A percentile compares a stretch with the other conserved stretches of the same genome.
phyloP scores from a whole-genome alignment of 73 alveolate genomes.

The Breviolum minutum region DNA sequence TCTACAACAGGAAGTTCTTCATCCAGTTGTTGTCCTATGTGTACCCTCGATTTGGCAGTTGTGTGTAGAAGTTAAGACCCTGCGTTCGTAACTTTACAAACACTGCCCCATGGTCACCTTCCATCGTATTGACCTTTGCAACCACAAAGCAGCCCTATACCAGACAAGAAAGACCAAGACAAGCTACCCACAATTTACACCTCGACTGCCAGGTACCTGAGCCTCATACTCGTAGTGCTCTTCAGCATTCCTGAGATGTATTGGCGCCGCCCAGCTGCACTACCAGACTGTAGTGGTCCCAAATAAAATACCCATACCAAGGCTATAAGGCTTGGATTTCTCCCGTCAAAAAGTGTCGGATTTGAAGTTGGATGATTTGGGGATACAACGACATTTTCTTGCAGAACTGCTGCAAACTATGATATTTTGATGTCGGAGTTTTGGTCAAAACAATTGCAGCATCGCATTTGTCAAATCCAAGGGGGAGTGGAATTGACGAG shows the following conservation, averaged over 20 bases:
- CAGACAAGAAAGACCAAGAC: neutral
- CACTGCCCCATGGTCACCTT: too few species aligned
- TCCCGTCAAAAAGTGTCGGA: neutral
- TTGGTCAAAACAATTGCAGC: too few species aligned
- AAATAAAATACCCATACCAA: neutral
- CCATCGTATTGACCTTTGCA: too few species aligned
- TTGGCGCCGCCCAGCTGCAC: conserved; percentile 13
- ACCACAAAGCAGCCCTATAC: neutral
- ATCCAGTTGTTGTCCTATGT: conserved; percentile 96
- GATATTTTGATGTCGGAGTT: neutral
- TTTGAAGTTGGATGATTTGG: neutral
- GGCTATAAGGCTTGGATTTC: neutral
- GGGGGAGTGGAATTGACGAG: conserved; percentile 79
- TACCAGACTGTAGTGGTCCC: neutral
- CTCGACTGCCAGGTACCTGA: conserved; percentile 64
- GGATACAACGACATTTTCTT: too few species aligned
- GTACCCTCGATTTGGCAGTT: conserved; percentile 11
- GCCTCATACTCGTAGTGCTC: conserved; percentile 83
- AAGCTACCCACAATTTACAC: neutral
- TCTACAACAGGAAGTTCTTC: conserved; percentile 98
- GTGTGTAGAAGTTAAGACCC: too few species aligned
- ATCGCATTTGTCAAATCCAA: too few species aligned
- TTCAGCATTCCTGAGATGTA: conserved; percentile 81
- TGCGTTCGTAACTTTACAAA: too few species aligned
- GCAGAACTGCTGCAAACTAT: neutral